A percentile compares a stretch with the other conserved stretches of the same genome.
Evolutionary conservation across 2,329 filamentous ascomycete species (phyloP).

Genomic region (Penicillium sumatraense): DNA sequence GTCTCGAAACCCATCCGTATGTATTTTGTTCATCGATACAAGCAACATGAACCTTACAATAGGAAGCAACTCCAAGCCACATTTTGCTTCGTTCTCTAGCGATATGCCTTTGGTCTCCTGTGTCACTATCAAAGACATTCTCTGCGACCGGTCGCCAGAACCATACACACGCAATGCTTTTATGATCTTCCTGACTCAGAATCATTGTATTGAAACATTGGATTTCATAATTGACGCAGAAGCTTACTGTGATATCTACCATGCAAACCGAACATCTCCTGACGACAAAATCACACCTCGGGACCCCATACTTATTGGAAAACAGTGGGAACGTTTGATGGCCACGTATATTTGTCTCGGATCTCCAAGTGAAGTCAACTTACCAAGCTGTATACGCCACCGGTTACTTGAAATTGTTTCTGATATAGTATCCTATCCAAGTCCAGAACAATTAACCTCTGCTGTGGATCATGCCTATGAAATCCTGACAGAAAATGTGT

Average conservation of each 20-base stretch:
- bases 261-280: not conserved
- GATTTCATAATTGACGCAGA: conserved; percentile 4
- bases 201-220: conserved; percentile 7
- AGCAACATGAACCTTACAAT: not conserved
- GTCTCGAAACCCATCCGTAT: no score
- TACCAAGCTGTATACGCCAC: conserved; percentile 4
- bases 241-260: not conserved
- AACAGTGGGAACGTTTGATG: conserved; percentile 3
- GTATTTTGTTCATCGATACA: no score
- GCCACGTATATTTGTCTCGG: conserved; percentile 3
- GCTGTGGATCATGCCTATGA: conserved; percentile 9
- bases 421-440: conserved; percentile 1
- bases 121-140: conserved; percentile 3
- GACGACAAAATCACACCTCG: not conserved
- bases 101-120: conserved; percentile 1
- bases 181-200: not conserved
- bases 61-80: not conserved
- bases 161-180: conserved; percentile 6
- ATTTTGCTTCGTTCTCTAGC: not conserved
- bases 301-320: not conserved
- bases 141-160: not conserved
- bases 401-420: not conserved
- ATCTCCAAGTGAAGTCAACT: conserved; percentile 5
- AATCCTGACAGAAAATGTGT: conserved; percentile 4
- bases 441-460: conserved; percentile 4